Evolutionary conservation across 805 yeast species (phyloP).

Genomic region (Cephaloascus albidus): DNA sequence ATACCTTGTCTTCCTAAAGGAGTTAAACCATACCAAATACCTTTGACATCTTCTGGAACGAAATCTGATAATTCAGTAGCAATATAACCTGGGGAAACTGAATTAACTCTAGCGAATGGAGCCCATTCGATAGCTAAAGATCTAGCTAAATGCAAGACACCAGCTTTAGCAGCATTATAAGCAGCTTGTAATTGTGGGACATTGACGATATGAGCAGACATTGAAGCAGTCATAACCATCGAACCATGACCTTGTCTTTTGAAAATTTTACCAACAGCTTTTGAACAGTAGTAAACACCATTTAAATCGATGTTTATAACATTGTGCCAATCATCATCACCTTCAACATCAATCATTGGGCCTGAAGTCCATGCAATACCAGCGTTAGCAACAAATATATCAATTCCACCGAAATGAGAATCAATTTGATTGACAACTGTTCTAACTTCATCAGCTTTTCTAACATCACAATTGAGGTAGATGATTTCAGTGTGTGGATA

Average conservation of each 20-base stretch:
- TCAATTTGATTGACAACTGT: constrained; percentile 19
- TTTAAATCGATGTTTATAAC: constrained; percentile 32
- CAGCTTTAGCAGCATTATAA: constrained; percentile 31
- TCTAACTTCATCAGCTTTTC: constrained; percentile 25
- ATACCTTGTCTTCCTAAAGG: constrained; percentile 30
- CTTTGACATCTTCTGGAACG: constrained; percentile 1
- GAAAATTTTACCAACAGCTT: constrained; percentile 29
- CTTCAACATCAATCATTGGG: constrained; percentile 23
- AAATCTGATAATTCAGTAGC: constrained; percentile 19
- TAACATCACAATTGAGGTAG: constrained; percentile 27
- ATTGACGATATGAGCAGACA: constrained; percentile 38
- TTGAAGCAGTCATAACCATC: constrained; percentile 34
- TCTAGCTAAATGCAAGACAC: constrained; percentile 26
- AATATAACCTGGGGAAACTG: constrained; percentile 29
- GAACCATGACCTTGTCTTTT: constrained; percentile 31
- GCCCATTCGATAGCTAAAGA: constrained; percentile 31
- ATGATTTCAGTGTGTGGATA: constrained; percentile 23
- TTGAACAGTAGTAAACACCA: constrained; percentile 35
- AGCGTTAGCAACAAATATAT: constrained; percentile 36
- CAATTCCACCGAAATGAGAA: constrained; percentile 23
- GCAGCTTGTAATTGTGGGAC: constrained; percentile 35
- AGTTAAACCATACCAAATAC: not conserved
- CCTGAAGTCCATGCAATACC: constrained; percentile 41
- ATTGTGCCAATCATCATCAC: constrained; percentile 27
- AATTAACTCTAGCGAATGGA: constrained; percentile 27